Evolutionary conservation across 352 stramenopile genomes (phyloP).

Genomic region (Aphanomyces astaci): DNA sequence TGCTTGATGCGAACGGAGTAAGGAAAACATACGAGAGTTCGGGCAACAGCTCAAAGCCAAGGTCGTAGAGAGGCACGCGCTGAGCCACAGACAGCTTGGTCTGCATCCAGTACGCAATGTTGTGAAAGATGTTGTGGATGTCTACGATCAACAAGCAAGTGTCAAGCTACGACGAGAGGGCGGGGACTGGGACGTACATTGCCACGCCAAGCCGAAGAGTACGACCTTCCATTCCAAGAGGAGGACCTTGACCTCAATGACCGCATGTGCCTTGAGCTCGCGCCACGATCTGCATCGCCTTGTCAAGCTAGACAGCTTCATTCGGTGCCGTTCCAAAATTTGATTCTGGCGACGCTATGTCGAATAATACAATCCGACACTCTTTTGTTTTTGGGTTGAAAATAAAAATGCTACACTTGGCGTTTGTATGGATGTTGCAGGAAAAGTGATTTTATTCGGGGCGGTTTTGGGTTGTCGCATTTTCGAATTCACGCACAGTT

Average conservation of each 20-base stretch:
- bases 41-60: constrained; percentile 65
- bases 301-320: constrained; percentile 1
- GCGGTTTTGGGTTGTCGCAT: too few relatives aligned
- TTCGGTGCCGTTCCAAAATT: neutral
- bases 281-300: neutral
- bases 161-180: neutral
- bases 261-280: constrained; percentile 3
- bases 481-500: too few relatives aligned
- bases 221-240: constrained; percentile 12
- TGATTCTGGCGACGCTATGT: neutral
- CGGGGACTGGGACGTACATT: constrained; percentile 15
- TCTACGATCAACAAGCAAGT: constrained; percentile 29
- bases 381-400: too few relatives aligned
- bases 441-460: too few relatives aligned
- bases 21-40: constrained; percentile 42
- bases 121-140: constrained; percentile 76
- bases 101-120: constrained; percentile 81
- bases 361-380: too few relatives aligned
- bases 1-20: neutral
- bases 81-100: constrained; percentile 54
- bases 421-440: too few relatives aligned
- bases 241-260: constrained; percentile 18
- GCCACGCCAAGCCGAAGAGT: constrained; percentile 4
- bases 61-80: constrained; percentile 63
- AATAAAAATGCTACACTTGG: too few relatives aligned